Base-by-base conservation (phyloP, 1,284 basidiomycete species). In the Ceratobasidium sp. region DNA sequence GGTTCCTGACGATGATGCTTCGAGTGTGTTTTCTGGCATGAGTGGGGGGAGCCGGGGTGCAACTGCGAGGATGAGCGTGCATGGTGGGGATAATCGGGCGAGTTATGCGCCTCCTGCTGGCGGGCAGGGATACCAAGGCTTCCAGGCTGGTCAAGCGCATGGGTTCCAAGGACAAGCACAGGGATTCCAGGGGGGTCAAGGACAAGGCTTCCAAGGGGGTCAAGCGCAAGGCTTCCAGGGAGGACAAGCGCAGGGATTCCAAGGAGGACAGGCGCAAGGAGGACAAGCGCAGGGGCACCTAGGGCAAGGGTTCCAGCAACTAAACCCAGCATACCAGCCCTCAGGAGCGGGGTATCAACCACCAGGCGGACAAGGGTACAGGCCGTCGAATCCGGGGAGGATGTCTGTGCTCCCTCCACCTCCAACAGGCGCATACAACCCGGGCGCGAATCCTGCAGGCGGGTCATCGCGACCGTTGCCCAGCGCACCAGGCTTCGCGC, bases 11-110 rank as follows among this genome's bases (percentile, higher is more conserved):
- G 60, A 64, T 22, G 60, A 64, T 40, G 25, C 12, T 5, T 3
- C 34, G 32, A 64, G 60, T 25, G 34, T 64, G 3, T 52, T 52
- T 13, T 50, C 45, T 31, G 60, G 60, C 32, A 15, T 17, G 47
- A 64, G 60, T 20, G 60, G 47, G 17, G 60, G 60, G 25, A 52
- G 45, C 32, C 22, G 49, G 25, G 47, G 47, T 15, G 42, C 56
- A n/a, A 40, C 25, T 12, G 31, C 17, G 57, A 60, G 57, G 43
- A 34, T 20, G 43, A 49, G 57, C 29, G 29, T 49, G 27, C 47
- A 60, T 49, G 31, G 43, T 47, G 57, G 57, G 57, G 42, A 60
- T 49, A 50, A 50, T 25, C n/a, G 49, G 15, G 27, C 27, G 25
- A 22, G 52, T 15, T 54, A 32, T 54, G 52, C n/a, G 7, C 52